Evolutionary conservation across 768 basidiomycete genomes (phyloP).

Genomic region (Rhizopogon vinicolor): DNA sequence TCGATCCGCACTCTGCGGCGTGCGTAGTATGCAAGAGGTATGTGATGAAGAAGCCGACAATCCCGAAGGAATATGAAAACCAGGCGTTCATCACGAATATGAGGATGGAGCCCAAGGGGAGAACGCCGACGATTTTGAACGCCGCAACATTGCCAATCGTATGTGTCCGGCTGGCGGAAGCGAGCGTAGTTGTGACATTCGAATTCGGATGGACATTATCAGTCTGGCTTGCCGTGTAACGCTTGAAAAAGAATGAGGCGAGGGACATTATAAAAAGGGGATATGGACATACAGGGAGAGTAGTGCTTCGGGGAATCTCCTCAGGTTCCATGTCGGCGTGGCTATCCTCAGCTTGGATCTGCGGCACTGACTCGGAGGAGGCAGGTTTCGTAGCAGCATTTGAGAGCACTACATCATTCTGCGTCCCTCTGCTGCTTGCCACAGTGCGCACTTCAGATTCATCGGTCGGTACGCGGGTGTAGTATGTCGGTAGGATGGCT

Average conservation of each 20-base stretch:
- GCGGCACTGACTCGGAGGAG: slow-evolving; percentile 23
- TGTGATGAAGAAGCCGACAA: slow-evolving; percentile 88
- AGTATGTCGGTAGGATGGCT: slow-evolving; percentile 61
- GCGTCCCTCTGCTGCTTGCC: slow-evolving; percentile 28
- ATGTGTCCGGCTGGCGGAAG: no score
- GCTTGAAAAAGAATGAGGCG: slow-evolving; percentile 33
- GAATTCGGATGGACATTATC: slow-evolving; percentile 93
- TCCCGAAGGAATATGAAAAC: slow-evolving; percentile 95
- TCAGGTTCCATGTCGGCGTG: slow-evolving; percentile 67
- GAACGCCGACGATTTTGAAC: slow-evolving; percentile 68
- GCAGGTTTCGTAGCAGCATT: slow-evolving; percentile 89
- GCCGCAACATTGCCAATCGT: no score
- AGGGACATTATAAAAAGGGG: background rate
- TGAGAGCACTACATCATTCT: slow-evolving; percentile 51
- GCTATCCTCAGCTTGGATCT: slow-evolving; percentile 47
- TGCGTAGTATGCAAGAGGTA: slow-evolving; percentile 90
- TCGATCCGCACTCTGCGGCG: slow-evolving; percentile 88
- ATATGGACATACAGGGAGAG: slow-evolving; percentile 68
- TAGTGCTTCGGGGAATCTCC: slow-evolving; percentile 64
- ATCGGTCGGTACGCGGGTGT: slow-evolving; percentile 45
- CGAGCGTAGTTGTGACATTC: slow-evolving; percentile 72
- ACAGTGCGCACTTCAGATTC: slow-evolving; percentile 33
- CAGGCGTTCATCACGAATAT: slow-evolving; percentile 73
- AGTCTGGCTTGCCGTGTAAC: slow-evolving; percentile 83
- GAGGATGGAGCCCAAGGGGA: slow-evolving; percentile 75